Percentiles rank a stretch among this genome's conserved stretches.
Evolutionary conservation across 768 basidiomycete species (phyloP).

Genomic region (Boletus edulis): DNA sequence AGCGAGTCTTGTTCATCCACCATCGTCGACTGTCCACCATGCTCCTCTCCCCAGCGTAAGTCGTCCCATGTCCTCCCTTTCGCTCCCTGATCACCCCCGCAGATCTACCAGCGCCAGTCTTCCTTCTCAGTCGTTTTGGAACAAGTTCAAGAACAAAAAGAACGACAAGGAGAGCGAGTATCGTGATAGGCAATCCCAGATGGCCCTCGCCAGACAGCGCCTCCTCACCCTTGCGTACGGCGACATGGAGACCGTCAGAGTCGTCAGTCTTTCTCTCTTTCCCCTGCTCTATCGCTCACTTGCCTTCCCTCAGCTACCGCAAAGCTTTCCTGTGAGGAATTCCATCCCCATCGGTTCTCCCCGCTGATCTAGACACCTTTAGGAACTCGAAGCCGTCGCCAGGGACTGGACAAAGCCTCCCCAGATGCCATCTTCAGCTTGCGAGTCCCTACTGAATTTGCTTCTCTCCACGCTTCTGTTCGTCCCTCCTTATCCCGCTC

Average conservation of each 20-base stretch:
- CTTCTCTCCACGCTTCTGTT: constrained; percentile 80
- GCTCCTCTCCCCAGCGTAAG: constrained; percentile 83
- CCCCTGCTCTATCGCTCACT: not conserved
- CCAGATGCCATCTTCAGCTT: constrained; percentile 73
- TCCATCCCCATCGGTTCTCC: not conserved
- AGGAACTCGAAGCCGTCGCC: constrained; percentile 82
- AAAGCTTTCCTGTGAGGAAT: constrained; percentile 55
- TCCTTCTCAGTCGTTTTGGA: constrained; percentile 49
- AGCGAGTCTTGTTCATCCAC: constrained; percentile 14
- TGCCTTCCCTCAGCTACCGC: constrained; percentile 54
- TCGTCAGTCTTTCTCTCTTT: constrained; percentile 38
- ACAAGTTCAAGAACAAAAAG: constrained; percentile 68
- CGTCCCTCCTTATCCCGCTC: constrained; percentile 29
- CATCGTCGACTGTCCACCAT: constrained; percentile 40
- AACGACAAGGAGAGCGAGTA: constrained; percentile 60
- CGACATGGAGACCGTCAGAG: constrained; percentile 84
- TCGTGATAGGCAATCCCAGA: constrained; percentile 50
- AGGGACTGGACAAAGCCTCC: constrained; percentile 87
- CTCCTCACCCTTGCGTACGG: constrained; percentile 79
- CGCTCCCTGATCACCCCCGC: constrained; percentile 34
- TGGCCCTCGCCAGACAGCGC: constrained; percentile 71
- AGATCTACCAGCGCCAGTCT: constrained; percentile 69
- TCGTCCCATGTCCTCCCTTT: constrained; percentile 19
- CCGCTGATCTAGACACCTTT: constrained; percentile 5
- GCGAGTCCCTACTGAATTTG: constrained; percentile 85